These are phyloP conservation scores for Penicillium nordicum DNA, from an alignment of 2,329 filamentous ascomycete genomes.

Conservation along the genomic window DNA sequence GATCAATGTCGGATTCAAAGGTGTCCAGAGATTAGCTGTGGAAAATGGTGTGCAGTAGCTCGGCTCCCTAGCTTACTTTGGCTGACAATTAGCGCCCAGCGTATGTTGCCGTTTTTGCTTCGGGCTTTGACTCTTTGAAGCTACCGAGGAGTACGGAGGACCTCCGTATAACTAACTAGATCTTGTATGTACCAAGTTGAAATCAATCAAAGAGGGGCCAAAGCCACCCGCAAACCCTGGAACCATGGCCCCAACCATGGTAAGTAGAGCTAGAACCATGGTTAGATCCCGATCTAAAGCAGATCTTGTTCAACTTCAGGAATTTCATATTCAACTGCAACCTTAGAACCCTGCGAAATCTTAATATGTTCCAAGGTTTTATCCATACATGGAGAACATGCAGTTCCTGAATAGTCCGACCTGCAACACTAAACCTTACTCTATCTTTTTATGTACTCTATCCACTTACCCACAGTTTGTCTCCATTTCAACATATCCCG, in stretches of 20 bases:
- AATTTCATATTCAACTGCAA: background rate
- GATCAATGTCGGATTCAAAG: background rate
- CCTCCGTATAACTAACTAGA: too few species aligned
- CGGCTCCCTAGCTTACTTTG: background rate
- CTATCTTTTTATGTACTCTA: background rate
- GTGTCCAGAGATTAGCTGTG: background rate
- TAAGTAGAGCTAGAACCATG: background rate
- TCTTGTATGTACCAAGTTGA: background rate
- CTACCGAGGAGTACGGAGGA: background rate
- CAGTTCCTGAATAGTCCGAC: background rate
- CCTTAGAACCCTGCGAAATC: background rate
- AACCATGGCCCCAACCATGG: background rate
- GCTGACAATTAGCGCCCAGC: conserved; percentile 1
- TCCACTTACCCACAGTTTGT: background rate
- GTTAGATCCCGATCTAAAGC: background rate
- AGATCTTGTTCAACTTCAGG: background rate
- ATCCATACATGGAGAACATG: background rate
- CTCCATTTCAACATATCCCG: background rate
- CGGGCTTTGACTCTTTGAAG: background rate
- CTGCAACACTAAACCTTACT: conserved; percentile 5
- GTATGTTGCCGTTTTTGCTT: background rate
- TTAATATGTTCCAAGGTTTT: background rate
- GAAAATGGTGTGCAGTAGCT: conserved; percentile 4
- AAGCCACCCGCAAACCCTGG: background rate
- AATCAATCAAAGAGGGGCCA: background rate